These are phyloP conservation scores for Avena insularis DNA, from an alignment of 176 grass and related monocot genomes.

Conservation along the genomic window DNA sequence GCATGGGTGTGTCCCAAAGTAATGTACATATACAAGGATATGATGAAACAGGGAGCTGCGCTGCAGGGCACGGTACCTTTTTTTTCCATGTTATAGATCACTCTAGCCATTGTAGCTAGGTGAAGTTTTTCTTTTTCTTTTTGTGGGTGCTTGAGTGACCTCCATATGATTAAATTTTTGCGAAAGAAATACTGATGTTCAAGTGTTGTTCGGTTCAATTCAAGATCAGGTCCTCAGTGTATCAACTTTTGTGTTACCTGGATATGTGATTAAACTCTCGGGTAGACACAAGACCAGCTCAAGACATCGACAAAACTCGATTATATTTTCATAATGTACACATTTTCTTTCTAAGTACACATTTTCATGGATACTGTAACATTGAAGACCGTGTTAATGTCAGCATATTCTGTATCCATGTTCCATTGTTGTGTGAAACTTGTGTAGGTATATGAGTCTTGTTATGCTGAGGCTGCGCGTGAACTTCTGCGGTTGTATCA, in stretches of 20 bases:
- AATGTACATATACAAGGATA: conserved; percentile 43
- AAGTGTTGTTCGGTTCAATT: not conserved
- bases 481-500: not conserved
- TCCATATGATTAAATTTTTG: not conserved
- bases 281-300: not conserved
- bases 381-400: not conserved
- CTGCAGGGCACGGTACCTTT: not conserved
- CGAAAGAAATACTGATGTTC: not conserved
- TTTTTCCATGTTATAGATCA: conserved; percentile 14
- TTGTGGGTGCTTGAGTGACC: not conserved
- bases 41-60: conserved; percentile 10
- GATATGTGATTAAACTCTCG: not conserved
- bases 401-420: too few species aligned
- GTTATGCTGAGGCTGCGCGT: not conserved
- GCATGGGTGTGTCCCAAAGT: conserved; percentile 2
- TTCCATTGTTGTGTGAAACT: too few species aligned
- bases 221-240: not conserved
- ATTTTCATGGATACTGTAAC: not conserved
- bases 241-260: not conserved
- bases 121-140: not conserved
- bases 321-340: not conserved
- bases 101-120: conserved; percentile 24
- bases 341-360: not conserved
- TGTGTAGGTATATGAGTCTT: too few species aligned
- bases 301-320: not conserved